phyloP scores from a whole-genome alignment of 495 filamentous ascomycete genomes.

The Cercophora scortea region DNA sequence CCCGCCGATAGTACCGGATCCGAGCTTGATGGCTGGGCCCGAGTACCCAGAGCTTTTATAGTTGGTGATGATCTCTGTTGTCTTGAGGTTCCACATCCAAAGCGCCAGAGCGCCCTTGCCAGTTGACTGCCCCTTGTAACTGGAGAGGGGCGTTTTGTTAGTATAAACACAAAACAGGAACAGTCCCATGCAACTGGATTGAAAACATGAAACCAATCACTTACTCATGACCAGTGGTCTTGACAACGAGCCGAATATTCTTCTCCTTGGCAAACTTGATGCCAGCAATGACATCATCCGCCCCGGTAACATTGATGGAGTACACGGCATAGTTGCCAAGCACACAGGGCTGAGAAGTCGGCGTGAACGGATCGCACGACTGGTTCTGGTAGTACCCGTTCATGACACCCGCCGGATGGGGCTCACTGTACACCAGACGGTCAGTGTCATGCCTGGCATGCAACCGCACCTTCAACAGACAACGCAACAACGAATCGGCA shows the following conservation, averaged over 20 bases:
- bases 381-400: conserved; percentile 37
- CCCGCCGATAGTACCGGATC: conserved; percentile 43
- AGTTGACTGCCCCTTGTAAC: conserved; percentile 34
- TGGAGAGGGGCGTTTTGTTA: conserved; percentile 10
- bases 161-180: too few species aligned
- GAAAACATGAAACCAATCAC: background rate
- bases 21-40: conserved; percentile 42
- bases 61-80: conserved; percentile 24
- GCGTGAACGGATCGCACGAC: conserved; percentile 49
- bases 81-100: conserved; percentile 55
- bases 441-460: too few species aligned
- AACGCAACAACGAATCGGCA: too few species aligned
- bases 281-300: conserved; percentile 31
- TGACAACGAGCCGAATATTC: conserved; percentile 29
- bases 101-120: conserved; percentile 48
- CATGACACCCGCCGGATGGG: conserved; percentile 26
- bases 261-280: conserved; percentile 38
- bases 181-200: too few species aligned
- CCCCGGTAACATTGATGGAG: conserved; percentile 37
- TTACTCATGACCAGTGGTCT: conserved; percentile 27
- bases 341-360: conserved; percentile 31
- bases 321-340: conserved; percentile 50
- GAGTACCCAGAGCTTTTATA: conserved; percentile 28
- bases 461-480: too few species aligned
- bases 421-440: conserved; percentile 3